Conservation (phyloP, 2,329 filamentous ascomycete genomes). For the Apiospora malaysiana region DNA sequence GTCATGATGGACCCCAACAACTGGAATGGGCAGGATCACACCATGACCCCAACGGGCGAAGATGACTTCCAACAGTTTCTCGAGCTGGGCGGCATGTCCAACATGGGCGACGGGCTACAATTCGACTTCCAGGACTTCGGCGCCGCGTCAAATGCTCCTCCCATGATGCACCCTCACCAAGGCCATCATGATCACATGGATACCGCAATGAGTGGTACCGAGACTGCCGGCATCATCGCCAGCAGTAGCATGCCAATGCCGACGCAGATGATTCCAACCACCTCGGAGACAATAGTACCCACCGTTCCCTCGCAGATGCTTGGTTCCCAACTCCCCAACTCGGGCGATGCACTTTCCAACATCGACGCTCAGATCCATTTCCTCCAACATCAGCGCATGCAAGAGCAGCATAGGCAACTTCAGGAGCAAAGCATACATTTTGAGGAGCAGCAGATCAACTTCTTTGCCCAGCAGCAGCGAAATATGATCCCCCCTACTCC, state of each 20-base stretch:
- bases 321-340: conserved; percentile 48
- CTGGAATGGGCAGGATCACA: conserved; percentile 65
- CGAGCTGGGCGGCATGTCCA: conserved; percentile 63
- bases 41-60: conserved; percentile 55
- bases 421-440: conserved; percentile 59
- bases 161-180: conserved; percentile 46
- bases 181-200: conserved; percentile 50
- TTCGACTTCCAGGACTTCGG: conserved; percentile 67
- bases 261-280: conserved; percentile 55
- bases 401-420: conserved; percentile 64
- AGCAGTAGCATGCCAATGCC: conserved; percentile 47
- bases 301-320: conserved; percentile 53
- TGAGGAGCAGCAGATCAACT: conserved; percentile 52
- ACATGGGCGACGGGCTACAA: conserved; percentile 58
- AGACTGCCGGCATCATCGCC: conserved; percentile 41
- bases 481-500: conserved; percentile 78
- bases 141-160: conserved; percentile 39
- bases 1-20: conserved; percentile 58
- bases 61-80: conserved; percentile 71
- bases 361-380: conserved; percentile 72
- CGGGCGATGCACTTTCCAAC: conserved; percentile 60
- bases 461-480: conserved; percentile 57
- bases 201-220: conserved; percentile 55
- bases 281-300: conserved; percentile 51
- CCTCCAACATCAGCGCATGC: conserved; percentile 66